These are phyloP conservation scores for Sugiyamaella marilandica DNA, from an alignment of 805 yeast genomes.

Conservation along the genomic window DNA sequence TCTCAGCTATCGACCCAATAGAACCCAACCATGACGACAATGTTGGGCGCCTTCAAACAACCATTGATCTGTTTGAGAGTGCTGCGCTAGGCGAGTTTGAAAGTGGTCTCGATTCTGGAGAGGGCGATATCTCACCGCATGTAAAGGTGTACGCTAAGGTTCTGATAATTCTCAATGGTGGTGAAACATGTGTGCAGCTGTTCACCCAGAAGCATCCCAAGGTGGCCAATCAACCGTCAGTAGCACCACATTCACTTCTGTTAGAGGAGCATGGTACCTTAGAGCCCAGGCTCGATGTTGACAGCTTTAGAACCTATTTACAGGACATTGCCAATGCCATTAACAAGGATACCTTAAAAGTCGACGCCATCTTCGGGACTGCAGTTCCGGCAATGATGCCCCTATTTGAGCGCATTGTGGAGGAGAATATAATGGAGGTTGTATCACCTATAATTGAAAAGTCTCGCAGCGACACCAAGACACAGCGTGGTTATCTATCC, in stretches of 20 bases:
- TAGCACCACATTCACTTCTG: not conserved
- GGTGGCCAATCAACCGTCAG: slow-evolving; percentile 8
- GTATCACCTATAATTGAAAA: slow-evolving; percentile 24
- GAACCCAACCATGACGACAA: slow-evolving; percentile 34
- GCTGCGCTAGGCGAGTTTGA: slow-evolving; percentile 69
- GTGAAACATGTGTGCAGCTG: slow-evolving; percentile 30
- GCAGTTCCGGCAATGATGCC: slow-evolving; percentile 45
- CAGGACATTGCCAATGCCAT: slow-evolving; percentile 34
- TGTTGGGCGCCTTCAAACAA: slow-evolving; percentile 42
- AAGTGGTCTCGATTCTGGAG: slow-evolving; percentile 45
- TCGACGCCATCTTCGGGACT: slow-evolving; percentile 43
- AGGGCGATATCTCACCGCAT: slow-evolving; percentile 32
- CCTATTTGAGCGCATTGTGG: slow-evolving; percentile 43
- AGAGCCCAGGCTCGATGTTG: slow-evolving; percentile 19
- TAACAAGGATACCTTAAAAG: slow-evolving; percentile 36
- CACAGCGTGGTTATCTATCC: slow-evolving; percentile 29
- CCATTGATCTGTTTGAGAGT: slow-evolving; percentile 64
- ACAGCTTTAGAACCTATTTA: slow-evolving; percentile 18
- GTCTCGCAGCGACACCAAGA: not conserved
- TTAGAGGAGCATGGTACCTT: not conserved
- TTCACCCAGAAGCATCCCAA: slow-evolving; percentile 27
- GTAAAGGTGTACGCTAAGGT: slow-evolving; percentile 33
- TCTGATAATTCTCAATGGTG: slow-evolving; percentile 33
- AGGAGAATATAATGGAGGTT: slow-evolving; percentile 28
- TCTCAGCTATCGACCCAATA: slow-evolving; percentile 35